Percentiles rank a stretch among this genome's conserved stretches.
Evolutionary conservation across 495 filamentous ascomycete species (phyloP).

Genomic region (Chaetomidium leptoderma): DNA sequence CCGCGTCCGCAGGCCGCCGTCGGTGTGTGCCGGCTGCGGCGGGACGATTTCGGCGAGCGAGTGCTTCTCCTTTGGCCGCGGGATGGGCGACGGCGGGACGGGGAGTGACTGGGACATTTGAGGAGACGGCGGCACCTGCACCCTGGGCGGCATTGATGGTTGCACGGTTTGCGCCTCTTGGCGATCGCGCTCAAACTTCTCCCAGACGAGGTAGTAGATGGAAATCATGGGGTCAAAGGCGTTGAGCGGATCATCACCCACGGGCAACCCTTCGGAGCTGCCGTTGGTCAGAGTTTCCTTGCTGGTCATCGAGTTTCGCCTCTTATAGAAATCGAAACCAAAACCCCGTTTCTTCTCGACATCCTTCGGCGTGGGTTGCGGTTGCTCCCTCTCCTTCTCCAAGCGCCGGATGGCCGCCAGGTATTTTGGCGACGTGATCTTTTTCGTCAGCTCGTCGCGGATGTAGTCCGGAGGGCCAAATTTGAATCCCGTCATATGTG

Average conservation of each 20-base stretch:
- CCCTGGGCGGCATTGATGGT: conserved; percentile 24
- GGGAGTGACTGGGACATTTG: conserved; percentile 20
- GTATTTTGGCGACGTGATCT: conserved; percentile 88
- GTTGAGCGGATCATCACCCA: conserved; percentile 85
- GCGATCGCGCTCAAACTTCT: conserved; percentile 83
- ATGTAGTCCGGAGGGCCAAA: conserved; percentile 87
- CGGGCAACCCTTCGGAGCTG: conserved; percentile 75
- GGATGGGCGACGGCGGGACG: conserved; percentile 41
- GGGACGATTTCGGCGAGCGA: conserved; percentile 64
- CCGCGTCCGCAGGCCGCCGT: conserved; percentile 71
- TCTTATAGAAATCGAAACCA: conserved; percentile 94
- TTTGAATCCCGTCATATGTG: conserved; percentile 97
- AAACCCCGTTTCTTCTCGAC: conserved; percentile 81
- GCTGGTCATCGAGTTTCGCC: conserved; percentile 80
- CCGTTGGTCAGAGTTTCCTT: conserved; percentile 83
- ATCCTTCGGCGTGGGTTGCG: conserved; percentile 54
- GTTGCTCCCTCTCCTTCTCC: conserved; percentile 59
- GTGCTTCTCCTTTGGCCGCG: conserved; percentile 37
- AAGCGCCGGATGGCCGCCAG: conserved; percentile 66
- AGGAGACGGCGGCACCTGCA: conserved; percentile 27
- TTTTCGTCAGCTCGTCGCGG: conserved; percentile 69
- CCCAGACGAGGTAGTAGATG: conserved; percentile 91
- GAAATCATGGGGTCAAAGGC: conserved; percentile 91
- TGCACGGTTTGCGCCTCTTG: conserved; percentile 25
- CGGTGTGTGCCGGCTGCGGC: conserved; percentile 90